Base-by-base conservation (phyloP, 208 protist species). In the Naegleria lovaniensis region DNA sequence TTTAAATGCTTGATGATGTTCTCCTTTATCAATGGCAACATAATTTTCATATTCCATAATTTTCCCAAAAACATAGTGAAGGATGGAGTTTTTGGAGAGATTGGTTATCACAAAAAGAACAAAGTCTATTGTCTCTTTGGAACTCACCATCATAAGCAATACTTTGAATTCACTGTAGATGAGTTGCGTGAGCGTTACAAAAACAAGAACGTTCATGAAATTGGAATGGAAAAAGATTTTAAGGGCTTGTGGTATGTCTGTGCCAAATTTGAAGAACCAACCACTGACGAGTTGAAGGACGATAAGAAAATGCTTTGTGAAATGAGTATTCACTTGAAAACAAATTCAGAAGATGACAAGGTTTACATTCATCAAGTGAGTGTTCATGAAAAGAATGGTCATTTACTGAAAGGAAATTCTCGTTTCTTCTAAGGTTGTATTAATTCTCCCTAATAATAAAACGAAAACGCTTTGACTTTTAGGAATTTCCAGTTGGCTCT, bases 321-420 rank as follows among this genome's bases (percentile, higher is more conserved):
- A 36, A 79, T 79, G 16, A 36, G 29, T 79, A 29, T 79, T 79
- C 67, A 79, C 29, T 36, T 79, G 9, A 79, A 79, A 79, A 25
- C 67, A 0, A 36, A 33, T 33, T 29, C 67, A 36, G 29, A 79
- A 36, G 67, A 79, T 6, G 67, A 79, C 5, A 79, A 79, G 25
- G 29, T 79, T 9, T 29, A 79, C 1, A 79, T 79, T 36, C 67
- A 79, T 33, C 67, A 79, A 79, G 67, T 79, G 16, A 36, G 29
- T 9, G 67, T 79, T 79, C 67, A 79, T 79, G 67, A 79, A 79
- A 79, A 79, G 67, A 79, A 79, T 79, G 67, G 67, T 15, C 67
- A 79, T 33, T 79, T 79, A 33, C 36, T 79, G 67, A 79, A 79
- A n/a, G 67, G 67, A 36, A 25, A 11, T 36, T 36, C 67, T 79